These are phyloP conservation scores for Astraeus odoratus DNA, from an alignment of 768 basidiomycete genomes.

Conservation along the genomic window DNA sequence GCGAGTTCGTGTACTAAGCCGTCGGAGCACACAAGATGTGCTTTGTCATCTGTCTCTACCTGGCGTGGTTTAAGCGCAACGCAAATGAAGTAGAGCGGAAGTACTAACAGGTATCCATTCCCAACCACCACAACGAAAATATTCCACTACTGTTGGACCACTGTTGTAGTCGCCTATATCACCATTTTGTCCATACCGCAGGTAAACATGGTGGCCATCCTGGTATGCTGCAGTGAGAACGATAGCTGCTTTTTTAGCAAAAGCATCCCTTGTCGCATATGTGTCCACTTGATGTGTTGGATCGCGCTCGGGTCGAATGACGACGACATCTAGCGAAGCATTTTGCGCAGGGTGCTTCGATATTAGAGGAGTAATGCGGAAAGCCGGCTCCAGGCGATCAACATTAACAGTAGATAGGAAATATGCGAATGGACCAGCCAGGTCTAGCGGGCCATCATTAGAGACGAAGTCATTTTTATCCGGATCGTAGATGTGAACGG, in stretches of 20 bases:
- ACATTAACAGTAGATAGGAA: conserved; percentile 79
- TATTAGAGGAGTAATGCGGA: conserved; percentile 67
- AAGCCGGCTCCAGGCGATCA: conserved; percentile 78
- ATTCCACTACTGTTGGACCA: conserved; percentile 63
- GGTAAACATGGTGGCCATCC: conserved; percentile 61
- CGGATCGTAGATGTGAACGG: conserved; percentile 60
- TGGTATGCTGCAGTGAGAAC: conserved; percentile 68
- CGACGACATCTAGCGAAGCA: conserved; percentile 61
- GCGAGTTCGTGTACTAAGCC: conserved; percentile 65
- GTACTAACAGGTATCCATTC: conserved; percentile 76
- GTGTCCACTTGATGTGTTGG: conserved; percentile 38
- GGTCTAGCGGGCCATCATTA: conserved; percentile 34
- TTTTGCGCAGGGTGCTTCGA: conserved; percentile 37
- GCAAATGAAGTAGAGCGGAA: neutral
- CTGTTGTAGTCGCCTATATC: conserved; percentile 33
- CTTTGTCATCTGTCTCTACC: conserved; percentile 51
- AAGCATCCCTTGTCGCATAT: conserved; percentile 38
- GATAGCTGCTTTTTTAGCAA: conserved; percentile 45
- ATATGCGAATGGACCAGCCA: conserved; percentile 80
- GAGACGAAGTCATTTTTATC: conserved; percentile 38
- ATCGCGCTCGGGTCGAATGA: conserved; percentile 67
- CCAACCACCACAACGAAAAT: conserved; percentile 73
- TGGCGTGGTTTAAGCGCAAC: conserved; percentile 23
- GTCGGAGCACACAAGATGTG: conserved; percentile 75
- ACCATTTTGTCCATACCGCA: conserved; percentile 47